These are phyloP conservation scores for Hamigera avellanea DNA, from an alignment of 495 filamentous ascomycete species.

Conservation along the genomic window DNA sequence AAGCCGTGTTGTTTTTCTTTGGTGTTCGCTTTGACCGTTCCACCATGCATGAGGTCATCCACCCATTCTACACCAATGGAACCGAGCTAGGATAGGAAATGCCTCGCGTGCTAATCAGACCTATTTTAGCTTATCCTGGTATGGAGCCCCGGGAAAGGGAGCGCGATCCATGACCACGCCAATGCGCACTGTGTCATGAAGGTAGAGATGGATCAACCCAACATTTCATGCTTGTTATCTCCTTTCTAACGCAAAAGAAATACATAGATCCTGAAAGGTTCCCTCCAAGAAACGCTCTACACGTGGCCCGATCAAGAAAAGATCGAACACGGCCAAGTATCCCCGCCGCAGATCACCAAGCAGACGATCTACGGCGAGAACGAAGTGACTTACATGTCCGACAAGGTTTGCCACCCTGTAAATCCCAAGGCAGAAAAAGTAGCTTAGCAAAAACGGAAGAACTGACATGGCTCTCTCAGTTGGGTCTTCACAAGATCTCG, in stretches of 20 bases:
- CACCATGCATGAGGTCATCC: neutral
- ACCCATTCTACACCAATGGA: neutral
- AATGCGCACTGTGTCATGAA: constrained; percentile 69
- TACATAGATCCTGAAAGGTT: constrained; percentile 56
- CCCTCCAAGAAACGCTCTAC: constrained; percentile 69
- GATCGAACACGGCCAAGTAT: constrained; percentile 34
- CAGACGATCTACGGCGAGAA: constrained; percentile 42
- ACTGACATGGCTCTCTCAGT: constrained; percentile 21
- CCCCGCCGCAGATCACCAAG: constrained; percentile 28
- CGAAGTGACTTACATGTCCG: constrained; percentile 75
- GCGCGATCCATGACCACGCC: constrained; percentile 79
- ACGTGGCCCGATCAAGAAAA: constrained; percentile 51
- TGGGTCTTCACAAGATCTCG: constrained; percentile 73
- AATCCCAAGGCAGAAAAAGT: neutral
- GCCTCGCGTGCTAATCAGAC: neutral
- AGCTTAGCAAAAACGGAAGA: neutral
- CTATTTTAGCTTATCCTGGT: constrained; percentile 62
- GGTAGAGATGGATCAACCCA: constrained; percentile 14
- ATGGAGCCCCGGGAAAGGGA: constrained; percentile 84
- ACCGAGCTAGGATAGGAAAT: neutral
- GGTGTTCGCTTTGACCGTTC: no score
- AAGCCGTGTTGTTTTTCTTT: no score
- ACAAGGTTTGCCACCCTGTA: constrained; percentile 31
- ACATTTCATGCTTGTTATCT: neutral
- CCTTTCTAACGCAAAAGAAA: neutral